Evolutionary conservation across 805 yeast genomes (phyloP).

Genomic region (Aciculoconidium aculeatum): DNA sequence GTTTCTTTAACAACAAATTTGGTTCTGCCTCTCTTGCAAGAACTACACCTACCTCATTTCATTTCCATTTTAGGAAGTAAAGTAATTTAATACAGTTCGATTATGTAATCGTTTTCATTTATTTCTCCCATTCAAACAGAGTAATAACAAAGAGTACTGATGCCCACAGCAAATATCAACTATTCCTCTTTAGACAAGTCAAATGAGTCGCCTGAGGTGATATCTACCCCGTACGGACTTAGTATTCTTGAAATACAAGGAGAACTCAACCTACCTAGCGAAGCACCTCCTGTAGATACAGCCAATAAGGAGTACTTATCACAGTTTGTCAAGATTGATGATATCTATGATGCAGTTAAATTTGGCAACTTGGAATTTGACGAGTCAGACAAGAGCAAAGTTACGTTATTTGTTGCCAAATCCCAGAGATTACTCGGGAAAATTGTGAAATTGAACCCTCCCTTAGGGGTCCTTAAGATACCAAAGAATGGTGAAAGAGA

Average conservation of each 20-base stretch:
- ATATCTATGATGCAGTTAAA: slow-evolving; percentile 40
- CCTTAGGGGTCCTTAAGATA: slow-evolving; percentile 57
- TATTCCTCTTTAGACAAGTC: slow-evolving; percentile 1
- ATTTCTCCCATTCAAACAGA: too few relatives aligned
- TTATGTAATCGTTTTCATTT: too few relatives aligned
- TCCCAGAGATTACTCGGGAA: slow-evolving; percentile 66
- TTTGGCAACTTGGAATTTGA: slow-evolving; percentile 47
- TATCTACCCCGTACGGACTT: slow-evolving; percentile 54
- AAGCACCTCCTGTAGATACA: slow-evolving; percentile 25
- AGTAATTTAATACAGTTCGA: too few relatives aligned
- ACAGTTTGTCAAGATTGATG: slow-evolving; percentile 30
- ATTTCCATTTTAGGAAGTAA: too few relatives aligned
- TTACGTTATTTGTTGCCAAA: slow-evolving; percentile 58
- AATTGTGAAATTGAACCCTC: slow-evolving; percentile 53
- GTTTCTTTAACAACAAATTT: too few relatives aligned
- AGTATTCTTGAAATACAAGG: slow-evolving; percentile 70
- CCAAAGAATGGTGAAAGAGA: slow-evolving; percentile 21
- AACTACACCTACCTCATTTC: too few relatives aligned
- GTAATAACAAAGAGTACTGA: background rate
- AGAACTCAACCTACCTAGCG: slow-evolving; percentile 45
- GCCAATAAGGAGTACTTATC: slow-evolving; percentile 24
- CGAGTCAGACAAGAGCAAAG: slow-evolving; percentile 32
- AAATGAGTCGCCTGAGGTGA: slow-evolving; percentile 12
- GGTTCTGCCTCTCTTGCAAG: too few relatives aligned
- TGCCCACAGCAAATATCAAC: slow-evolving; percentile 11